These are phyloP conservation scores for Yamadazyma membranifaciens DNA, from an alignment of 1,139 yeast species.

Conservation along the genomic window DNA sequence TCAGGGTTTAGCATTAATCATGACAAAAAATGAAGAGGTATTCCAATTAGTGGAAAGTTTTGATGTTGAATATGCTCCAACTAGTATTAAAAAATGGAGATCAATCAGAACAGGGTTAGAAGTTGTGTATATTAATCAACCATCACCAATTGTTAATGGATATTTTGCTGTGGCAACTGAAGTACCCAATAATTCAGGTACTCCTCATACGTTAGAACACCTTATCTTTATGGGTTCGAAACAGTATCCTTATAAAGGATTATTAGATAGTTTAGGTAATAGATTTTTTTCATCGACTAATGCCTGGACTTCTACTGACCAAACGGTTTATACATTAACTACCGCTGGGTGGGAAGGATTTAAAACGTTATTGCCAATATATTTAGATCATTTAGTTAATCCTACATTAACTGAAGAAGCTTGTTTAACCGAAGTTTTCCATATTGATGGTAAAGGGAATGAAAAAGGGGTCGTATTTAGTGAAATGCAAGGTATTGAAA, in stretches of 20 bases:
- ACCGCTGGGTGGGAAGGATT: slow-evolving; percentile 99
- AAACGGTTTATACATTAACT: slow-evolving; percentile 86
- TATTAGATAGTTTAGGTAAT: slow-evolving; percentile 84
- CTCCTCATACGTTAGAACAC: slow-evolving; percentile 96
- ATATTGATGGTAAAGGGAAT: slow-evolving; percentile 83
- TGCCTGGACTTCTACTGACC: slow-evolving; percentile 97
- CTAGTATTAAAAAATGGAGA: slow-evolving; percentile 66
- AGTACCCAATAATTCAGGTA: slow-evolving; percentile 80
- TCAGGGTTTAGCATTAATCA: not conserved
- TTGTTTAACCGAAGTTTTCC: slow-evolving; percentile 92
- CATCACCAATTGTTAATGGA: slow-evolving; percentile 89
- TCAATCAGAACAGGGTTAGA: slow-evolving; percentile 81
- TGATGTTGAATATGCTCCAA: slow-evolving; percentile 62
- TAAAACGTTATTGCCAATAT: slow-evolving; percentile 76
- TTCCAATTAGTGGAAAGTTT: slow-evolving; percentile 28
- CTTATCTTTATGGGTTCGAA: slow-evolving; percentile 92
- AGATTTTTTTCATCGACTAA: slow-evolving; percentile 83
- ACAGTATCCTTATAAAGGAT: slow-evolving; percentile 87
- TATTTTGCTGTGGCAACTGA: slow-evolving; percentile 95
- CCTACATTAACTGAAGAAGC: slow-evolving; percentile 91
- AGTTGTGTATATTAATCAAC: slow-evolving; percentile 70
- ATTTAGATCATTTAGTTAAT: slow-evolving; percentile 79
- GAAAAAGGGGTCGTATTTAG: slow-evolving; percentile 97
- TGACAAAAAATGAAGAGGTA: not conserved
- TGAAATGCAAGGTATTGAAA: slow-evolving; percentile 95